These are phyloP conservation scores for Aureobasidium mangrovei DNA, from an alignment of 2,329 filamentous ascomycete genomes.

Conservation along the genomic window DNA sequence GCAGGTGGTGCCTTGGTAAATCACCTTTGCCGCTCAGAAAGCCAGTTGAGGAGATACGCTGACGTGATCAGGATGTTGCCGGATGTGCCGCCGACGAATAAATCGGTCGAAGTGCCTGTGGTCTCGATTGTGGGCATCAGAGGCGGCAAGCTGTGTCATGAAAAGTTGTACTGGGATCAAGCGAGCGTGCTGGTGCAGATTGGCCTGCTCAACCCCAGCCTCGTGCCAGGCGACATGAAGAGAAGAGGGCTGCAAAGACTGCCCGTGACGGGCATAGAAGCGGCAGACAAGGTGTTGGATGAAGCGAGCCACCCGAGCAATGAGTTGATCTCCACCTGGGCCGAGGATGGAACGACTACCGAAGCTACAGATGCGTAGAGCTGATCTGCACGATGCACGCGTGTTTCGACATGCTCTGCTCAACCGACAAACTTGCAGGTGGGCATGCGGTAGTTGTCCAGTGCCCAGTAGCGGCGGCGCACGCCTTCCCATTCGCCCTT, in stretches of 20 bases:
- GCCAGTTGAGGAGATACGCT: neutral
- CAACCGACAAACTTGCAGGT: slow-evolving; percentile 65
- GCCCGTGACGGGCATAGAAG: slow-evolving; percentile 33
- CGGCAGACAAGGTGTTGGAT: slow-evolving; percentile 35
- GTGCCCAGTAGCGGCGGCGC: slow-evolving; percentile 78
- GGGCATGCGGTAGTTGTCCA: slow-evolving; percentile 68
- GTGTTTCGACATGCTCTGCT: slow-evolving; percentile 16
- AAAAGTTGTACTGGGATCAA: slow-evolving; percentile 54
- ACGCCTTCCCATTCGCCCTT: slow-evolving; percentile 82
- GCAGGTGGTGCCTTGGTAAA: slow-evolving; percentile 44
- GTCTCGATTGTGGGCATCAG: slow-evolving; percentile 48
- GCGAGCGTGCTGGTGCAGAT: slow-evolving; percentile 49
- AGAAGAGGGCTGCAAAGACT: slow-evolving; percentile 34
- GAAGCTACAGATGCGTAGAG: slow-evolving; percentile 10
- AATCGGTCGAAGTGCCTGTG: slow-evolving; percentile 46
- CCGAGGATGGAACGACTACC: neutral
- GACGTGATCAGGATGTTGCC: slow-evolving; percentile 46
- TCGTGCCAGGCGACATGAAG: slow-evolving; percentile 38
- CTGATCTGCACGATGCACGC: neutral
- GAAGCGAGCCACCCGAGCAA: slow-evolving; percentile 34
- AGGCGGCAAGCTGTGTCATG: slow-evolving; percentile 45
- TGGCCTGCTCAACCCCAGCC: slow-evolving; percentile 46
- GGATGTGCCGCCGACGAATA: slow-evolving; percentile 47
- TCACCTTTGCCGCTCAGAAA: neutral
- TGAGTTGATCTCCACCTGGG: slow-evolving; percentile 30